Evolutionary conservation across 768 basidiomycete genomes (phyloP), one percentile per base, ranked within the genome.

Genomic region (Sporobolomyces phaffii): DNA sequence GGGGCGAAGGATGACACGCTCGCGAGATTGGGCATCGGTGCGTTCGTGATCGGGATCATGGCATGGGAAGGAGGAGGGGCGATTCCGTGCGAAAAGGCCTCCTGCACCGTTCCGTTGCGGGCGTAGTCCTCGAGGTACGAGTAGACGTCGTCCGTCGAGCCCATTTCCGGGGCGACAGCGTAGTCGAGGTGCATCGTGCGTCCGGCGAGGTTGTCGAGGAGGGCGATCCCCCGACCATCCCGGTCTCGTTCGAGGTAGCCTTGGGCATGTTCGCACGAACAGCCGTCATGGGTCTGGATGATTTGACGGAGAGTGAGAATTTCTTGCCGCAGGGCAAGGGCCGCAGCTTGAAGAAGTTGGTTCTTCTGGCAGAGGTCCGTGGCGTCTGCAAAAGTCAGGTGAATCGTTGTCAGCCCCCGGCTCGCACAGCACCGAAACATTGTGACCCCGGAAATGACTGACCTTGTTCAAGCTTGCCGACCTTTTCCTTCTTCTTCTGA

Each of bases 401-500:
- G 7, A 28, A 2, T 18, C 13, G 17, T 22, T 56, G 1, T 28
- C 3, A 11, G 48, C n/a, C n/a, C n/a, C n/a, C n/a, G n/a, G n/a
- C n/a, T n/a, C n/a, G n/a, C n/a, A n/a, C n/a, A n/a, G n/a, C n/a
- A n/a, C n/a, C n/a, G n/a, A n/a, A n/a, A n/a, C n/a, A n/a, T n/a
- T n/a, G n/a, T n/a, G n/a, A n/a, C n/a, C n/a, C n/a, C n/a, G n/a
- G n/a, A n/a, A n/a, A n/a, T n/a, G 11, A 61, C 65, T 34, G 7
- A 62, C 63, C 52, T n/a, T 51, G n/a, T 50, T 73, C 72, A 28
- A 73, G 60, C 24, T 59, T 47, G 22, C 53, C 53, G 10, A 66
- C 53, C 58, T 59, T 62, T 48, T 71, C 70, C 67, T 73, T 73
- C 70, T 73, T 73, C 73, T 73, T 73, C 59, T 64, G 57, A 28